Conservation (phyloP, 257 asterid genomes). For the Orobanche coerulescens region DNA sequence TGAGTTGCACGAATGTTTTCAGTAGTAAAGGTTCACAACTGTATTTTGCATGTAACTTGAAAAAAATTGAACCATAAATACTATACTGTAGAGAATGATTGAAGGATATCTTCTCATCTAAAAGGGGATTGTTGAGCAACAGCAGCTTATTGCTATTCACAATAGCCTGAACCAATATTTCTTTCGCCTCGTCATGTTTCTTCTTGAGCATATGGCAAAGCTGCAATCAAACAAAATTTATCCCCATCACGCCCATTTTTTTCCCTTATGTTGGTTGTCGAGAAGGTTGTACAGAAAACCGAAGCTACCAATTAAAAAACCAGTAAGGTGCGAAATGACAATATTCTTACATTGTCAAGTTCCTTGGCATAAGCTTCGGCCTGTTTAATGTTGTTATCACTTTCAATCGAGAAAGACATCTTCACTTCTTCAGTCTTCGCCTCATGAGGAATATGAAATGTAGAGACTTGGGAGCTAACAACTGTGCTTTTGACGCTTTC, state of each 20-base stretch:
- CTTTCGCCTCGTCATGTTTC: conserved; percentile 80
- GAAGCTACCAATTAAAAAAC: neutral
- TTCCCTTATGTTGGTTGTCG: neutral
- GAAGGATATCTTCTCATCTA: conserved; percentile 84
- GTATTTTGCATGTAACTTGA: neutral
- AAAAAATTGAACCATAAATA: conserved; percentile 8
- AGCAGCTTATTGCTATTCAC: conserved; percentile 80
- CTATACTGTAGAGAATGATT: conserved; percentile 1
- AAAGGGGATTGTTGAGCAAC: conserved; percentile 64
- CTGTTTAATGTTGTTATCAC: conserved; percentile 46
- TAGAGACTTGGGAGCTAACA: conserved; percentile 24
- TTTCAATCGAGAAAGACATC: conserved; percentile 32
- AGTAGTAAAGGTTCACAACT: conserved; percentile 38
- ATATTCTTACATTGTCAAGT: conserved; percentile 61
- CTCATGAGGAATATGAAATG: conserved; percentile 23
- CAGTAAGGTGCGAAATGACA: neutral
- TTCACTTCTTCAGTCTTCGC: conserved; percentile 36
- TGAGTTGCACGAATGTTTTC: conserved; percentile 50
- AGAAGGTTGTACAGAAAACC: neutral
- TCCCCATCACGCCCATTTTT: neutral
- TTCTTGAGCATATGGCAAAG: conserved; percentile 68
- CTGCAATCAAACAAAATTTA: conserved; percentile 35
- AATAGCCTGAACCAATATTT: conserved; percentile 54
- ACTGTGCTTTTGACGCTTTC: conserved; percentile 22
- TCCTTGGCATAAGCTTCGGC: conserved; percentile 69